These are phyloP conservation scores for Saururus chinensis DNA, from an alignment of 164 flowering plant genomes.

Conservation along the genomic window DNA sequence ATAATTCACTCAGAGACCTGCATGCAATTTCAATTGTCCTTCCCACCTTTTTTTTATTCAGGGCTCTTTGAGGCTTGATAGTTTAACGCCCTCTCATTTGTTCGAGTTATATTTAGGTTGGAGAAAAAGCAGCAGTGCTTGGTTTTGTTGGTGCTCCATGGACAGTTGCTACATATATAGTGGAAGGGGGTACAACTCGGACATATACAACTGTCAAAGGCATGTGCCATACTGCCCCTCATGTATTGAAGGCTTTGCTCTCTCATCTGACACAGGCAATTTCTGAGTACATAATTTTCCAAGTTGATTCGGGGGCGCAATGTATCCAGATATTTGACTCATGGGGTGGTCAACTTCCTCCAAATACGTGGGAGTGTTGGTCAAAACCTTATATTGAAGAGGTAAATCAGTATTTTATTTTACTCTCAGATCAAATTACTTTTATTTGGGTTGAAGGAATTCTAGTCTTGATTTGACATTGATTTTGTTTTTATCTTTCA, in stretches of 20 bases:
- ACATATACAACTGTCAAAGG: constrained; percentile 82
- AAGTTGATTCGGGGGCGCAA: constrained; percentile 90
- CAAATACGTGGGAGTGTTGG: constrained; percentile 96
- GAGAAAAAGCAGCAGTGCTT: constrained; percentile 72
- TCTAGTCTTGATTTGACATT: not conserved
- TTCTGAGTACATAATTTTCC: constrained; percentile 70
- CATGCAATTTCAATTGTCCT: too few species aligned
- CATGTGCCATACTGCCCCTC: constrained; percentile 93
- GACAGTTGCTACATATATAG: constrained; percentile 93
- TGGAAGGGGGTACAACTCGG: constrained; percentile 90
- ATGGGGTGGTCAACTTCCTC: constrained; percentile 95
- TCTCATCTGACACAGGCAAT: constrained; percentile 79
- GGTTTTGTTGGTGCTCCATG: constrained; percentile 99
- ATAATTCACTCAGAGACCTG: too few species aligned
- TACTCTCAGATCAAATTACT: too few species aligned
- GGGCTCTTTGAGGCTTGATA: too few species aligned
- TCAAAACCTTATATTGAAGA: constrained; percentile 83
- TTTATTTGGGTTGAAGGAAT: not conserved
- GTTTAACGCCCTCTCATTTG: too few species aligned
- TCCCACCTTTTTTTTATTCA: too few species aligned
- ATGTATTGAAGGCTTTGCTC: constrained; percentile 66
- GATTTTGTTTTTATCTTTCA: not conserved
- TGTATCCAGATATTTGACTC: constrained; percentile 97
- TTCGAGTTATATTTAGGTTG: constrained; percentile 37
- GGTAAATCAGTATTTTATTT: constrained; percentile 27